These are phyloP conservation scores for Leccinum subtestaceum DNA, from an alignment of 768 basidiomycete species.

Conservation along the genomic window DNA sequence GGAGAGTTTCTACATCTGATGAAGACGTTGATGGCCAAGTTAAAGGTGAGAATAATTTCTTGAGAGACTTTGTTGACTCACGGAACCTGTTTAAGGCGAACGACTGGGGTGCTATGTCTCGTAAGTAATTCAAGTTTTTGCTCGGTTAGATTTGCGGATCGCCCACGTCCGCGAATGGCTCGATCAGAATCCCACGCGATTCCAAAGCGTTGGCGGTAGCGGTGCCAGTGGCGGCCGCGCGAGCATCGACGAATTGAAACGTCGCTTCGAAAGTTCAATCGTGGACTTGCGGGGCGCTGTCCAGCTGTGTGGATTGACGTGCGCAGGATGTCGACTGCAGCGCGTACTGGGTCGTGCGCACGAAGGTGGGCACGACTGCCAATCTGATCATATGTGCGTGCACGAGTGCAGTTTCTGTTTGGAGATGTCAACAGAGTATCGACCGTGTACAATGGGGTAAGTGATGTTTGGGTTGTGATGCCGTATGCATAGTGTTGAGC, in stretches of 20 bases:
- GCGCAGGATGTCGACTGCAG: constrained; percentile 44
- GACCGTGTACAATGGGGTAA: constrained; percentile 47
- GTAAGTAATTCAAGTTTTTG: constrained; percentile 28
- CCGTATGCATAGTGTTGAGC: background rate
- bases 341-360: constrained; percentile 50
- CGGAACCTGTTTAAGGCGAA: constrained; percentile 41
- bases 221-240: constrained; percentile 29
- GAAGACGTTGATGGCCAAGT: constrained; percentile 65
- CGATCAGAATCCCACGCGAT: constrained; percentile 44
- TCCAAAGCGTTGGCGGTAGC: constrained; percentile 28
- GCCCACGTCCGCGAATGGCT: constrained; percentile 53
- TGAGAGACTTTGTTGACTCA: background rate
- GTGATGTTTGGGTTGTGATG: constrained; percentile 17
- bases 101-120: constrained; percentile 63
- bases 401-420: constrained; percentile 42
- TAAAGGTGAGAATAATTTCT: constrained; percentile 42
- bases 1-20: constrained; percentile 54
- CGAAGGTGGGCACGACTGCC: constrained; percentile 46
- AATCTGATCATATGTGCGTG: constrained; percentile 46
- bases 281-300: constrained; percentile 47
- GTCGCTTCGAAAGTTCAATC: constrained; percentile 40
- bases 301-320: constrained; percentile 49
- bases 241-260: constrained; percentile 42
- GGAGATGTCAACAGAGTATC: constrained; percentile 27
- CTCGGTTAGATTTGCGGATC: constrained; percentile 37